Conservation (phyloP, 2,329 filamentous ascomycete genomes). For the Arthroderma sp. region DNA sequence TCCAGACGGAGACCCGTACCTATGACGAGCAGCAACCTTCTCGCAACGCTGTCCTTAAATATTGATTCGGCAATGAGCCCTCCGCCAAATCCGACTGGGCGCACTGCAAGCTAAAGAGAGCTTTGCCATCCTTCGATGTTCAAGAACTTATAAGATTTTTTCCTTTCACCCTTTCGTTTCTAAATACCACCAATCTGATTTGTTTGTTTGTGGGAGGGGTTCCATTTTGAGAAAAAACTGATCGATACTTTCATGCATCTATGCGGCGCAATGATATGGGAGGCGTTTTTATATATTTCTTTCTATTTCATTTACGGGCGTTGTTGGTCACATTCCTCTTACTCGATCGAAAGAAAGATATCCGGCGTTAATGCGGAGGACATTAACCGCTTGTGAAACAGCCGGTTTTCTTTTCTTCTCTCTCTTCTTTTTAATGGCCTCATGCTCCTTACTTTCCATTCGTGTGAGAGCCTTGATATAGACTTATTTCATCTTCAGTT, state of each 20-base stretch:
- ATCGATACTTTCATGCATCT: background rate
- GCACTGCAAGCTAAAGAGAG: too few species aligned
- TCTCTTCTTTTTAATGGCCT: background rate
- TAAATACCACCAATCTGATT: background rate
- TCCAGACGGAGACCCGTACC: too few species aligned
- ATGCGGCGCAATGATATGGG: background rate
- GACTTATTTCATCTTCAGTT: background rate
- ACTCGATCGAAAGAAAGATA: too few species aligned
- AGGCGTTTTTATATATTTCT: background rate
- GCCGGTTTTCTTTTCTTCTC: too few species aligned
- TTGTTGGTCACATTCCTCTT: too few species aligned
- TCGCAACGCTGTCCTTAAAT: too few species aligned
- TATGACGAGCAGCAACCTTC: too few species aligned
- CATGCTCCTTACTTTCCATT: background rate
- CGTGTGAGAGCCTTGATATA: background rate
- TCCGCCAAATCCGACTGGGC: background rate
- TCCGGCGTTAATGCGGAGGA: too few species aligned
- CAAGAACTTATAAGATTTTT: background rate
- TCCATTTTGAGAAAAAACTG: background rate
- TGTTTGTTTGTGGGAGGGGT: background rate
- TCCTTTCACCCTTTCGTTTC: background rate
- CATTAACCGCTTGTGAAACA: too few species aligned
- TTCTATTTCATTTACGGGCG: too few species aligned
- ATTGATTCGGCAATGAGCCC: slow-evolving; percentile 1
- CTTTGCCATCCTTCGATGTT: too few species aligned